Evolutionary conservation across 208 protist genomes (phyloP).

Genomic region (Leptomonas seymouri): DNA sequence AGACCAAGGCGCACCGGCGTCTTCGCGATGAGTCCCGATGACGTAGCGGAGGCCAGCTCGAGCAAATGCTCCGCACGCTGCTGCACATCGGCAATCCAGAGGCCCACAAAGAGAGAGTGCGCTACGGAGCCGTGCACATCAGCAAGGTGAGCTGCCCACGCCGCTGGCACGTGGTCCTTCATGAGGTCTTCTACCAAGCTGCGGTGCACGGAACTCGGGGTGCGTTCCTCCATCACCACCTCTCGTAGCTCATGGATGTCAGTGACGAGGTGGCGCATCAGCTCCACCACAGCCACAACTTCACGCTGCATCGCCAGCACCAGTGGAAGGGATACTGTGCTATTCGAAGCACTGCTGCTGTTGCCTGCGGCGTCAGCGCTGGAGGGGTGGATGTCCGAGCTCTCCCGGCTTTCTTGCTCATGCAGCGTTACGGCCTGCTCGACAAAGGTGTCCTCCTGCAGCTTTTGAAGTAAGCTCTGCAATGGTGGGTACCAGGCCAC

Average conservation of each 20-base stretch:
- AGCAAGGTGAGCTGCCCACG: slow-evolving; percentile 76
- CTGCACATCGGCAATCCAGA: slow-evolving; percentile 70
- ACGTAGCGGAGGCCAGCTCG: slow-evolving; percentile 52
- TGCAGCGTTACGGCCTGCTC: slow-evolving; percentile 30
- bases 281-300: slow-evolving; percentile 45
- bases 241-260: slow-evolving; percentile 78
- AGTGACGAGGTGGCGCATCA: slow-evolving; percentile 71
- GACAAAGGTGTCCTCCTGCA: slow-evolving; percentile 44
- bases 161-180: slow-evolving; percentile 81
- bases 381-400: slow-evolving; percentile 9
- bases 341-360: neutral
- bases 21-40: slow-evolving; percentile 21
- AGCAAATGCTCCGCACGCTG: slow-evolving; percentile 62
- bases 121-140: slow-evolving; percentile 40
- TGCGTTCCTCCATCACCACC: slow-evolving; percentile 71
- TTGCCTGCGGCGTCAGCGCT: neutral
- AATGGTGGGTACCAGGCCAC: slow-evolving; percentile 38
- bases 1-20: slow-evolving; percentile 91
- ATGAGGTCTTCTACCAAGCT: slow-evolving; percentile 82
- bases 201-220: slow-evolving; percentile 90
- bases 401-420: slow-evolving; percentile 25
- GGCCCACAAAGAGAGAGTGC: slow-evolving; percentile 41
- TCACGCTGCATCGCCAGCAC: slow-evolving; percentile 93
- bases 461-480: slow-evolving; percentile 13
- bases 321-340: slow-evolving; percentile 67